Evolutionary conservation across 1,284 basidiomycete genomes (phyloP), one percentile per base, ranked within the genome.

Genomic region (Pascua sp.): DNA sequence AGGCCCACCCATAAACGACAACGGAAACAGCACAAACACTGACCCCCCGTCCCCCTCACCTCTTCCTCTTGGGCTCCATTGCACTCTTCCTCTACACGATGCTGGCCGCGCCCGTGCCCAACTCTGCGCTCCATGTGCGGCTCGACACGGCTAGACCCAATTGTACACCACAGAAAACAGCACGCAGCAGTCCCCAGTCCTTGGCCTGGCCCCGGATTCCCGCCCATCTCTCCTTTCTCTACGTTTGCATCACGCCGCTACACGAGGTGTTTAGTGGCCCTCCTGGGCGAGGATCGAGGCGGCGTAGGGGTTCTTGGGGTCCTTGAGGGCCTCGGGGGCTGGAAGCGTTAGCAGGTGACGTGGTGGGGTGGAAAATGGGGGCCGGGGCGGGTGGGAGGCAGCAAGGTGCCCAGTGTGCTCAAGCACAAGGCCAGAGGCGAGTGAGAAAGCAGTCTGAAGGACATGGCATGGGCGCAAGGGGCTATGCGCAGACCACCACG

Each of bases 261-360:
- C n/a, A n/a, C 11, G 42, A 46, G 38, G 47, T 39, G 42, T 16
- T 61, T 61, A 52, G 59, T 61, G 56, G 12, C 15, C 51, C 59
- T 65, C 57, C 46, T 54, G 56, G 43, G 61, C 59, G 56, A 59
- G 49, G 65, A 64, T 46, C 37, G 42, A 36, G 18, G 51, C 60
- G 47, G 60, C 60, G 63, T 67, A 69, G 45, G 67, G 67, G 67
- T 69, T 69, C 60, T 64, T 65, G 52, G 66, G 67, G 67, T 69
- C 65, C 53, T 66, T 67, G 53, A 64, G 61, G 51, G 66, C 66
- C 17, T 67, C 67, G 55, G 67, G 67, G 60, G 63, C 67, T 69
- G 51, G 39, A 17, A 44, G n/a, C 41, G 55, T 65, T 40, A 61
- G 59, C 38, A 17, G 15, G 18, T 17, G 47, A n/a, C n/a, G n/a